Conservation (phyloP, 306 rosid species). For the Biancaea sappan region DNA sequence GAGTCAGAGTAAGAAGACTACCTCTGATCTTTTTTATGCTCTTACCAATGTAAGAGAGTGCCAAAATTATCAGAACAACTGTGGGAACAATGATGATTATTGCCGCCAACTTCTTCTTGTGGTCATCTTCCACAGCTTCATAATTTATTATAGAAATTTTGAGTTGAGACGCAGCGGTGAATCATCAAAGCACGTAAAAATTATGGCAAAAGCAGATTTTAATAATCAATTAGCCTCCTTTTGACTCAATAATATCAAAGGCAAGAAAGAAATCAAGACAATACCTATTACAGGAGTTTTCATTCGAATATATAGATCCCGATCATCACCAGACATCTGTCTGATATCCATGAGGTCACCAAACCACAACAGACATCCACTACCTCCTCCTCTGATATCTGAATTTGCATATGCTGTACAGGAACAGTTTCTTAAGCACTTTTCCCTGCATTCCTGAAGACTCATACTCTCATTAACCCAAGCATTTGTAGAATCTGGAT, state of each 20-base stretch:
- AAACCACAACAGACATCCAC: constrained; percentile 65
- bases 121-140: constrained; percentile 24
- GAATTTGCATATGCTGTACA: constrained; percentile 57
- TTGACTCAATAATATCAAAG: neutral
- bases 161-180: constrained; percentile 11
- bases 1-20: constrained; percentile 22
- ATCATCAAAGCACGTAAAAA: neutral
- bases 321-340: constrained; percentile 26
- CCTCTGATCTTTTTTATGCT: constrained; percentile 30
- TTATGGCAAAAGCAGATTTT: neutral
- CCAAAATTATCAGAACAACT: constrained; percentile 25
- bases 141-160: constrained; percentile 16
- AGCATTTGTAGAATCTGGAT: constrained; percentile 52
- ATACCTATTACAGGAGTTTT: constrained; percentile 39
- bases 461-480: constrained; percentile 50
- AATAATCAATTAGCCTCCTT: constrained; percentile 3
- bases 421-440: constrained; percentile 57
- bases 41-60: constrained; percentile 29
- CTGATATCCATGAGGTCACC: constrained; percentile 47
- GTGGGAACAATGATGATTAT: constrained; percentile 25
- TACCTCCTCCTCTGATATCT: constrained; percentile 51
- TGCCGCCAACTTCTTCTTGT: constrained; percentile 20
- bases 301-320: constrained; percentile 48
- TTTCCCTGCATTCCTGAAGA: constrained; percentile 45
- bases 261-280: constrained; percentile 16